These are phyloP conservation scores for Lepidium africanum DNA, from an alignment of 345 rosid species.

Conservation along the genomic window DNA sequence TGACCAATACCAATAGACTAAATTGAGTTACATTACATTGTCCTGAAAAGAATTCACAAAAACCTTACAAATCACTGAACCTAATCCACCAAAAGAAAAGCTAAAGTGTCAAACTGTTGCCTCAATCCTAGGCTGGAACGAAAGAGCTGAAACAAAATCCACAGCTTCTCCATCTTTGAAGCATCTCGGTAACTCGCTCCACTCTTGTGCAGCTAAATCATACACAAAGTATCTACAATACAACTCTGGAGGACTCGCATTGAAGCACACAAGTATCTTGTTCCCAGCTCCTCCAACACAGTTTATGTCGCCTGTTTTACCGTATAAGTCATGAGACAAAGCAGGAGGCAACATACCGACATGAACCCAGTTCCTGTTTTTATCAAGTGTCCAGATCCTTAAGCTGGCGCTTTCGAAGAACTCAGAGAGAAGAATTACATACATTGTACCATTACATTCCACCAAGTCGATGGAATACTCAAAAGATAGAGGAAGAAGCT, in stretches of 20 bases:
- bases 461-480: slow-evolving; percentile 87
- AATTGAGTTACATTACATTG: background rate
- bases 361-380: slow-evolving; percentile 48
- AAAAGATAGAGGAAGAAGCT: slow-evolving; percentile 53
- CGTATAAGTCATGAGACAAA: slow-evolving; percentile 71
- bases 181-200: slow-evolving; percentile 60
- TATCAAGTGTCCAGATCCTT: slow-evolving; percentile 66
- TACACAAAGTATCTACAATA: slow-evolving; percentile 45
- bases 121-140: slow-evolving; percentile 83
- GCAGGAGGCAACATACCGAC: slow-evolving; percentile 68
- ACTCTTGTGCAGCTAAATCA: slow-evolving; percentile 38
- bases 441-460: slow-evolving; percentile 62
- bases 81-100: background rate
- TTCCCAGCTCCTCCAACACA: slow-evolving; percentile 61
- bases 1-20: background rate
- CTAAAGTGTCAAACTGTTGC: slow-evolving; percentile 36
- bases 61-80: slow-evolving; percentile 1
- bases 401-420: slow-evolving; percentile 74
- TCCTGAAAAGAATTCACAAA: background rate
- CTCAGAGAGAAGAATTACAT: slow-evolving; percentile 63
- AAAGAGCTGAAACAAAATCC: slow-evolving; percentile 74
- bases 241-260: slow-evolving; percentile 36
- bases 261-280: slow-evolving; percentile 64
- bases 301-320: slow-evolving; percentile 72
- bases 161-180: slow-evolving; percentile 40